Evolutionary conservation across 441 rosid species (phyloP), one percentile per base, ranked within the genome.

Genomic region (Croton setiger): DNA sequence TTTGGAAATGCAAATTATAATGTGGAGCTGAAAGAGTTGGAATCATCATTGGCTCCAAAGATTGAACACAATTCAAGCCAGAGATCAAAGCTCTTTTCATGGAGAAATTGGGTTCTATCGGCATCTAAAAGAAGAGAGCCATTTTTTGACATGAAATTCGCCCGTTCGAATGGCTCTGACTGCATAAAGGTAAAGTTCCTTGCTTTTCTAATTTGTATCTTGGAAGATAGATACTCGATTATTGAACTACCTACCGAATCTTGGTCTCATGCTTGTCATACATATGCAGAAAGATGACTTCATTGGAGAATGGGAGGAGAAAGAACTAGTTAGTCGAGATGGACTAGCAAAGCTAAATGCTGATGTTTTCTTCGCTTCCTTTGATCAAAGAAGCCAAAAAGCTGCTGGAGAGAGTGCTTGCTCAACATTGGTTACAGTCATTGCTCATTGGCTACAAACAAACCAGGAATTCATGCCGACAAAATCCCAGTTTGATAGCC

Each of bases 381-480:
- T 83, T 1, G 96, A 90, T 74, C 94, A 90, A 61, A 70, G 92
- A 53, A 84, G 89, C 44, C 80, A 83, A 45, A 66, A 75, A 65
- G 92, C 88, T 17, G 78, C 78, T 1, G 94, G 94, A 17, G 89
- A 84, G 63, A 80, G 88, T 10, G 89, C 96, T n/a, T 87, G 92
- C 48, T 67, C 96, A 0, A 74, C 81, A 8, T 57, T 88, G 0
- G 94, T 74, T 39, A 78, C 76, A 0, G 75, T 83, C 61, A 73
- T 88, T 5, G 89, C 90, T 0, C 77, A 84, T 31, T 83, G 92
- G 89, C 83, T 88, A 66, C 80, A 79, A 4, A 72, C 86, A 12
- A 85, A 86, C 68, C 70, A 43, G 0, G 76, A 75, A 6, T 35
- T 33, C n/a, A 79, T 80, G 72, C 97, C 91, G 0, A 67, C 80